Conservation (phyloP, 306 rosid genomes). For the Trifolium fragiferum region DNA sequence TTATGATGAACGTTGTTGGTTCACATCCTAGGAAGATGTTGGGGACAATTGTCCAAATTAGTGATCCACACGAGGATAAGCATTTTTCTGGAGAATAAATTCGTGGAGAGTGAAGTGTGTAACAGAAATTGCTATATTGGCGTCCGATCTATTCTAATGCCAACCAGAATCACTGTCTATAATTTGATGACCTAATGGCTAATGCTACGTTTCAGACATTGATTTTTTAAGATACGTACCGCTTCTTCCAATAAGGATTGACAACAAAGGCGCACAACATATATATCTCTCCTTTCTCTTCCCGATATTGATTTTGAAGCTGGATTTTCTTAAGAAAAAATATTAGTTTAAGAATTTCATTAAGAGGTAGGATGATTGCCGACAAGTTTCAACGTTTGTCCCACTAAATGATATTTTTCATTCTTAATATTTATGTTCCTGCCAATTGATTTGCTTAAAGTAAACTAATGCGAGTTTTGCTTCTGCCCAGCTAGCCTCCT, state of each 20-base stretch:
- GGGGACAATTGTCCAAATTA: background rate
- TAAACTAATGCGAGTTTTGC: background rate
- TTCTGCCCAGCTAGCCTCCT: conserved; percentile 13
- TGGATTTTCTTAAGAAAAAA: background rate
- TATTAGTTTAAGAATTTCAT: background rate
- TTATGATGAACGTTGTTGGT: background rate
- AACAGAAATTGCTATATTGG: too few relatives aligned
- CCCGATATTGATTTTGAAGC: background rate
- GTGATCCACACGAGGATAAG: background rate
- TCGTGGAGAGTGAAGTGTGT: too few relatives aligned
- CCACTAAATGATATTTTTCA: background rate
- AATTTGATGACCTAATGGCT: background rate
- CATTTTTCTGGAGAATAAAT: too few relatives aligned
- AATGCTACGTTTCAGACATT: background rate
- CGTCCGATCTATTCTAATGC: too few relatives aligned
- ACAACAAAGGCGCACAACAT: background rate
- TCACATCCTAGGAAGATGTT: background rate
- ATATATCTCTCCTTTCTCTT: background rate
- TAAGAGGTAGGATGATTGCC: background rate
- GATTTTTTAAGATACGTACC: background rate
- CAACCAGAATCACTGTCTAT: too few relatives aligned
- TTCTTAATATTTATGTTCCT: background rate
- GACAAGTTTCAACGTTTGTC: conserved; percentile 1
- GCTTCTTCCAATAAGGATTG: background rate
- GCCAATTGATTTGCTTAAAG: conserved; percentile 11